A percentile compares a stretch with the other conserved stretches of the same genome.
phyloP scores from a whole-genome alignment of 2,329 filamentous ascomycete species.

The Ophiostoma populinum region DNA sequence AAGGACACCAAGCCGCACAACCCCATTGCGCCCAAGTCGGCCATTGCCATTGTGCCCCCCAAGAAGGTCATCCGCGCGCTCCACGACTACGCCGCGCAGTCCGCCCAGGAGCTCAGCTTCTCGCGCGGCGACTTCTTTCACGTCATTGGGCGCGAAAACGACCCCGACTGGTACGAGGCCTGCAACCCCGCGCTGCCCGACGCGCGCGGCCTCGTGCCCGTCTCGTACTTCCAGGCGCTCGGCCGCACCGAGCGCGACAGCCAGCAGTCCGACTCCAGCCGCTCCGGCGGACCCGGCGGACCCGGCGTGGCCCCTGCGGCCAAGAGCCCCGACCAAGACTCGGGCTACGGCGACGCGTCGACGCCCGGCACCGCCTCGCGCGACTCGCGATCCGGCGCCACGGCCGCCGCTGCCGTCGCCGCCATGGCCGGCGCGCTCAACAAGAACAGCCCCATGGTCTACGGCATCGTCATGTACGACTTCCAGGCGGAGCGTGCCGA shows the following conservation, averaged over 20 bases:
- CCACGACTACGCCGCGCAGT: slow-evolving; percentile 74
- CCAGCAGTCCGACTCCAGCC: slow-evolving; percentile 45
- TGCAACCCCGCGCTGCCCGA: slow-evolving; percentile 83
- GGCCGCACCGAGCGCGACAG: slow-evolving; percentile 88
- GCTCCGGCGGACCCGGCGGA: slow-evolving; percentile 14
- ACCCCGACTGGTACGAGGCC: slow-evolving; percentile 93
- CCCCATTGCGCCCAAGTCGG: slow-evolving; percentile 68
- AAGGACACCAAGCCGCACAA: slow-evolving; percentile 60
- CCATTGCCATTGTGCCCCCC: slow-evolving; percentile 74
- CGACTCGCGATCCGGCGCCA: slow-evolving; percentile 1
- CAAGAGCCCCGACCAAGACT: slow-evolving; percentile 63
- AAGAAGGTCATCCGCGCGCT: slow-evolving; percentile 98
- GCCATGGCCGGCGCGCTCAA: slow-evolving; percentile 23
- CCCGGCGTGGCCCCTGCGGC: slow-evolving; percentile 13
- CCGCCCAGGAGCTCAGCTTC: slow-evolving; percentile 69
- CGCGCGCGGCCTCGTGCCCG: slow-evolving; percentile 80
- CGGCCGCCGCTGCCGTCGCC: slow-evolving; percentile 12
- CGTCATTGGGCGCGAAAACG: slow-evolving; percentile 90
- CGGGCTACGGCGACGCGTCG: slow-evolving; percentile 57
- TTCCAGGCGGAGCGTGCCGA: slow-evolving; percentile 92
- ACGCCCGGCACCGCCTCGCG: slow-evolving; percentile 8
- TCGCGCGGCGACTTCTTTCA: slow-evolving; percentile 95
- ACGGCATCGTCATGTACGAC: slow-evolving; percentile 92
- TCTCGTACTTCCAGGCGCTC: slow-evolving; percentile 81
- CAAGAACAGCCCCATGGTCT: slow-evolving; percentile 68